phyloP scores from a whole-genome alignment of 2,329 filamentous ascomycete species.

The Hypoxylon sp. region DNA sequence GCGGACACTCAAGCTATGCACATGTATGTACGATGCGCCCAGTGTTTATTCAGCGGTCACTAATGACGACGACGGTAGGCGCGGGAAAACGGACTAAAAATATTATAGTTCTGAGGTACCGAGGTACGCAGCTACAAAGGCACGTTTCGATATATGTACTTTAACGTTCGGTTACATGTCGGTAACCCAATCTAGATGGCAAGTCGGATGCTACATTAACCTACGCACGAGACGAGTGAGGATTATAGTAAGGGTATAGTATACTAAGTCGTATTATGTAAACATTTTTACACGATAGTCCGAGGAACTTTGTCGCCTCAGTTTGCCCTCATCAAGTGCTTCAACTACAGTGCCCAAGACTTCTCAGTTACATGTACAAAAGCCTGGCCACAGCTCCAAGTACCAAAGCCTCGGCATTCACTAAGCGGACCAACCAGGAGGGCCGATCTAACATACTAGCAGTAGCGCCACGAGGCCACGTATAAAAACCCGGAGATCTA shows the following conservation, averaged over 20 bases:
- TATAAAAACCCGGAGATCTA: conserved; percentile 27
- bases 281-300: neutral
- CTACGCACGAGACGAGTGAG: conserved; percentile 3
- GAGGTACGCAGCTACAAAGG: neutral
- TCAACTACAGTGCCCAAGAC: neutral
- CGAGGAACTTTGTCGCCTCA: neutral
- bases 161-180: conserved; percentile 17
- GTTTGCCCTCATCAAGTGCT: neutral
- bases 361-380: neutral
- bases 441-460: conserved; percentile 28
- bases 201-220: conserved; percentile 12
- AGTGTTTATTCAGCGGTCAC: conserved; percentile 17
- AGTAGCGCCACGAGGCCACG: conserved; percentile 17
- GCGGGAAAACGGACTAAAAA: conserved; percentile 22
- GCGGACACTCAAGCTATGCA: neutral
- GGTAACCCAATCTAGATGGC: neutral
- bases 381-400: conserved; percentile 1
- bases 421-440: conserved; percentile 29
- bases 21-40: neutral
- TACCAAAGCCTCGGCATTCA: conserved; percentile 25
- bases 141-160: neutral
- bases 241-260: neutral
- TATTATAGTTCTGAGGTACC: conserved; percentile 4
- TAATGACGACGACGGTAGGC: conserved; percentile 5
- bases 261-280: neutral